Evolutionary conservation across 805 yeast genomes (phyloP).

Genomic region (Spathaspora gorwiae): DNA sequence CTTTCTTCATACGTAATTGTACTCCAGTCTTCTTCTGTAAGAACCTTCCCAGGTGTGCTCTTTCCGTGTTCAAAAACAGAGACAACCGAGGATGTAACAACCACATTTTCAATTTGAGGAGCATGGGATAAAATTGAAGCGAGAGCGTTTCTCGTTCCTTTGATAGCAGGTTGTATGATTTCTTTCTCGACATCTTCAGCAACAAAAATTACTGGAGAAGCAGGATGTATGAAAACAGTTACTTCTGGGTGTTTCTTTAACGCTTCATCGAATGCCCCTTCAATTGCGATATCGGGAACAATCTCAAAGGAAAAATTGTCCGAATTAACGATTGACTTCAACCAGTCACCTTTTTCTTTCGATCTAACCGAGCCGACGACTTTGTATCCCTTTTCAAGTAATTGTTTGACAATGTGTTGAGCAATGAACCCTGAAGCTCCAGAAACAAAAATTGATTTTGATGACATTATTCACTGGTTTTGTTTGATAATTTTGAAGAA

Average conservation of each 20-base stretch:
- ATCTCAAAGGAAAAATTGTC: slow-evolving; percentile 18
- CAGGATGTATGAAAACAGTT: slow-evolving; percentile 24
- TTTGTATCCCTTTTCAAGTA: slow-evolving; percentile 36
- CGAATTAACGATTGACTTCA: slow-evolving; percentile 9
- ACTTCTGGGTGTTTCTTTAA: slow-evolving; percentile 24
- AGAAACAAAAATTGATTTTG: slow-evolving; percentile 41
- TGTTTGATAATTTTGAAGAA: no score
- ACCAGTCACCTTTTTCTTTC: slow-evolving; percentile 39
- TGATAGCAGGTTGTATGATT: slow-evolving; percentile 23
- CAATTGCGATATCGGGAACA: slow-evolving; percentile 17
- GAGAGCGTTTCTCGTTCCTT: slow-evolving; percentile 24
- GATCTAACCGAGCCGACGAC: slow-evolving; percentile 54
- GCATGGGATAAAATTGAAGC: slow-evolving; percentile 41
- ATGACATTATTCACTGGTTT: slow-evolving; percentile 15
- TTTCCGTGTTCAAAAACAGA: slow-evolving; percentile 27
- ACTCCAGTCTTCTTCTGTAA: slow-evolving; percentile 2
- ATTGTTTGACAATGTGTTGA: slow-evolving; percentile 39
- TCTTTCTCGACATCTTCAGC: slow-evolving; percentile 16
- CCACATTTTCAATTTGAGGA: slow-evolving; percentile 38
- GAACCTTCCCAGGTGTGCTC: slow-evolving; percentile 8
- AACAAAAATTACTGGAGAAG: slow-evolving; percentile 22
- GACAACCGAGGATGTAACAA: slow-evolving; percentile 49
- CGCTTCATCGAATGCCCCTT: slow-evolving; percentile 24
- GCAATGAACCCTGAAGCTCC: slow-evolving; percentile 58
- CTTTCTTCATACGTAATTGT: background rate